These are phyloP conservation scores for Aspergillus unguis DNA, from an alignment of 2,329 filamentous ascomycete genomes.

Conservation along the genomic window DNA sequence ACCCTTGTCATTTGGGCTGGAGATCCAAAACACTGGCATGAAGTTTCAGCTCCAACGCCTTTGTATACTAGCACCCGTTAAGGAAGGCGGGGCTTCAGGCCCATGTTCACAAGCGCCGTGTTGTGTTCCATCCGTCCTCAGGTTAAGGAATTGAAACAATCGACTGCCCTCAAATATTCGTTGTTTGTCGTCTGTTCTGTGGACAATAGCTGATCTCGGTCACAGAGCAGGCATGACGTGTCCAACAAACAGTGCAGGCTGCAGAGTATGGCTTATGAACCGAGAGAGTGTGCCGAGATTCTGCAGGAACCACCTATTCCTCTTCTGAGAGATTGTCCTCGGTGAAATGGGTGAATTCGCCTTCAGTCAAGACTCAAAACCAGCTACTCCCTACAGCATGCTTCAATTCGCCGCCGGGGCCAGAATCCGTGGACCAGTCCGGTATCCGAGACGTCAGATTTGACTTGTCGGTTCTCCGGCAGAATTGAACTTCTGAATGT, in stretches of 20 bases:
- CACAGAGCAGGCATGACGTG: slow-evolving; percentile 2
- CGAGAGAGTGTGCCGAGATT: not conserved
- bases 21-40: slow-evolving; percentile 4
- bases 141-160: too few species aligned
- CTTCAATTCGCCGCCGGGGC: not conserved
- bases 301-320: slow-evolving; percentile 10
- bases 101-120: not conserved
- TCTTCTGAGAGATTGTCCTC: not conserved
- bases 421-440: not conserved
- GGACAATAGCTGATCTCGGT: not conserved
- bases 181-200: not conserved
- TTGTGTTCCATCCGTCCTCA: too few species aligned
- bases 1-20: not conserved
- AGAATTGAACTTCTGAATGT: too few species aligned
- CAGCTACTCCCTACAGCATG: not conserved
- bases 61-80: slow-evolving; percentile 3
- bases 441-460: not conserved
- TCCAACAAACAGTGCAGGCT: not conserved
- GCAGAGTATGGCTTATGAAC: not conserved
- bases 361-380: too few species aligned
- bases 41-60: slow-evolving; percentile 1
- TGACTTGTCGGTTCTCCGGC: not conserved
- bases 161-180: not conserved
- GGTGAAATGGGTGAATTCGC: not conserved
- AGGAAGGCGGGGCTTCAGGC: slow-evolving; percentile 8